Conservation (phyloP, 164 flowering plant genomes). For the Nymphaea thermarum region DNA sequence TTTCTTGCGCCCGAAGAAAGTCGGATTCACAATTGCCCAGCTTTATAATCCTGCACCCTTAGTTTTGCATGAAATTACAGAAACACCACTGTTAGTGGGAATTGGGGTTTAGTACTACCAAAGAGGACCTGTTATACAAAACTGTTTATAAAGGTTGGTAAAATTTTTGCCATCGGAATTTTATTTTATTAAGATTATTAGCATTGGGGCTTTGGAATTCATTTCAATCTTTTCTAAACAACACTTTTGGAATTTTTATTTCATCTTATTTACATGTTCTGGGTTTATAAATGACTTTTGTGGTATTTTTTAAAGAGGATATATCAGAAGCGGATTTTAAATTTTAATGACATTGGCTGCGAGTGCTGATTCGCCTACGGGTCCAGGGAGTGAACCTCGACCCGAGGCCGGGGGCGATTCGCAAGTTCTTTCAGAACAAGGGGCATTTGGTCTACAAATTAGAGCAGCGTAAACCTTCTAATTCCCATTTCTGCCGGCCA, state of each 20-base stretch:
- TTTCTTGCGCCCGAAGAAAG: neutral
- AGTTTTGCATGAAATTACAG: neutral
- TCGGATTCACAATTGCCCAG: neutral
- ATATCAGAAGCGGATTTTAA: no score
- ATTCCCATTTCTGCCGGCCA: neutral
- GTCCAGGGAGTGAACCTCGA: no score
- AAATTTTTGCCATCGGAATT: no score
- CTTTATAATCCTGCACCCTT: neutral
- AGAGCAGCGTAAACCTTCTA: neutral
- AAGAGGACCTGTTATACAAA: no score
- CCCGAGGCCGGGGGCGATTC: neutral
- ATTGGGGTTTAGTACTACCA: neutral
- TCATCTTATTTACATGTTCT: neutral
- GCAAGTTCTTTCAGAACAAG: neutral
- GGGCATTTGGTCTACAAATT: neutral
- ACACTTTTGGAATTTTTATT: neutral
- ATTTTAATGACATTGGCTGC: no score
- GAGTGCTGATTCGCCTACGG: no score
- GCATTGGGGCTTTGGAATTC: neutral
- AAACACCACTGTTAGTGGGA: neutral
- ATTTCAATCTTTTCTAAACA: neutral
- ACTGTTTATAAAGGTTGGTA: no score
- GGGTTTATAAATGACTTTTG: no score
- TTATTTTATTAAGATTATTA: no score
- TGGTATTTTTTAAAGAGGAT: no score